Percentiles rank a stretch among this genome's conserved stretches.
phyloP scores from a whole-genome alignment of 495 filamentous ascomycete genomes.

The Delitschia confertaspora region DNA sequence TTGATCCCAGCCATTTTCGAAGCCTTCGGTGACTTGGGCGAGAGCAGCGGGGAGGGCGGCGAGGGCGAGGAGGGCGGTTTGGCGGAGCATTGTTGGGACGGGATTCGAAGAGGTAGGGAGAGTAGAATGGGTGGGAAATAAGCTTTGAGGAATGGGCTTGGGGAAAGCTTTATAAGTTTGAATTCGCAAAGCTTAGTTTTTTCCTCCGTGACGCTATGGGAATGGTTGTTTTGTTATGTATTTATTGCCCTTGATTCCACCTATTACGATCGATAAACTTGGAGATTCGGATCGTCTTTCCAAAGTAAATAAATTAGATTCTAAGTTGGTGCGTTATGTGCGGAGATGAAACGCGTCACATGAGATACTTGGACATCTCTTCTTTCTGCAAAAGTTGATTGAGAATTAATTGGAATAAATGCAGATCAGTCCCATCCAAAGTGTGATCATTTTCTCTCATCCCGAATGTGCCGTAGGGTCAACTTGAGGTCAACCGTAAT shows the following conservation, averaged over 20 bases:
- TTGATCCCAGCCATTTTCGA: conserved; percentile 47
- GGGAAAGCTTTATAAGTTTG: conserved; percentile 29
- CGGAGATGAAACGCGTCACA: conserved; percentile 1
- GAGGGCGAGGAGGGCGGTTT: conserved; percentile 40
- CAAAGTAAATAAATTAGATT: conserved; percentile 20
- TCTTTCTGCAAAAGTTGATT: too few relatives aligned
- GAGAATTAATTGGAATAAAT: too few relatives aligned
- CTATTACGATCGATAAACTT: conserved; percentile 5
- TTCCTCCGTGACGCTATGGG: conserved; percentile 4
- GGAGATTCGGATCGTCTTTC: conserved; percentile 1
- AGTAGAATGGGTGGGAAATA: conserved; percentile 10
- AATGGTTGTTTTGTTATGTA: conserved; percentile 5
- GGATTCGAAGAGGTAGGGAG: conserved; percentile 11
- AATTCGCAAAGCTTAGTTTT: conserved; percentile 15
- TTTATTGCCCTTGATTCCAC: background rate
- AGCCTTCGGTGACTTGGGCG: conserved; percentile 45
- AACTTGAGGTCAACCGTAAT: too few relatives aligned
- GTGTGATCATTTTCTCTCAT: too few relatives aligned
- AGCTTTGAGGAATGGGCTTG: conserved; percentile 12
- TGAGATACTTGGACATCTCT: background rate
- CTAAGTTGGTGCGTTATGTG: too few relatives aligned
- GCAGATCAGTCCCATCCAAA: too few relatives aligned
- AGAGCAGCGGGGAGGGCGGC: conserved; percentile 40
- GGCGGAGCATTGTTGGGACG: conserved; percentile 38
- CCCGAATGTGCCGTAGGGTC: too few relatives aligned